Base-by-base conservation (phyloP, 192 early-diverging fungal genomes). In the Powellomyces hirtus region DNA sequence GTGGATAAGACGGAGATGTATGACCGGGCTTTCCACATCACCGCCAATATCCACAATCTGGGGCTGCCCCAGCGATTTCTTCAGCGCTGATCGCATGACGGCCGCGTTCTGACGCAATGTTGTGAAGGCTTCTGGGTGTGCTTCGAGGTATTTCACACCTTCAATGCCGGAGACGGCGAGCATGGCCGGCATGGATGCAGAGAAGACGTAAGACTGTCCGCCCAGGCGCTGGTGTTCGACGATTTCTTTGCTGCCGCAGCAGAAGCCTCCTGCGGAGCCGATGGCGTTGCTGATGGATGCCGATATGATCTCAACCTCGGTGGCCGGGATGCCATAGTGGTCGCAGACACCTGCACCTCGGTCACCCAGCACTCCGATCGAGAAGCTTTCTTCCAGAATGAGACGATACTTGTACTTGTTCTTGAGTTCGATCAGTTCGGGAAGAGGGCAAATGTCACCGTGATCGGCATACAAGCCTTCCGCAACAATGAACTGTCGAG, bases 341-440 rank as follows among this genome's bases (percentile, higher is more conserved):
- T 95, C 93, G 22, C 93, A 89, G 58, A 95, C 72, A 42, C 96
- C 96, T 24, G 86, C 86, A n/a, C 96, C 96, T 14, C 83, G 85
- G 72, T 86, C 81, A 37, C 94, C 94, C 27, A 98, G 55, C 10
- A 91, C 81, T 46, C 96, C 96, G 80, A 98, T 84, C 0, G 94
- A 96, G 59, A 87, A 80, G 58, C 86, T 88, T 77, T 98, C 96
- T 67, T 98, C 96, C 52, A 98, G 75, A 66, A 98, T 92, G 36
- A 98, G 80, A 24, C 96, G 83, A 82, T 92, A 98, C 87, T 98
- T 97, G 89, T 94, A 95, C 75, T 91, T 88, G 50, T 92, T 84
- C 82, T 96, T 98, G 59, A 98, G 75, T 51, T 89, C 93, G 45
- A 98, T 79, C 49, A 98, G 71, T 55, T 84, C 80, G 22, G 88